phyloP scores from a whole-genome alignment of 306 rosid genomes.

The cucumber (Cucumis sativus) region DNA sequence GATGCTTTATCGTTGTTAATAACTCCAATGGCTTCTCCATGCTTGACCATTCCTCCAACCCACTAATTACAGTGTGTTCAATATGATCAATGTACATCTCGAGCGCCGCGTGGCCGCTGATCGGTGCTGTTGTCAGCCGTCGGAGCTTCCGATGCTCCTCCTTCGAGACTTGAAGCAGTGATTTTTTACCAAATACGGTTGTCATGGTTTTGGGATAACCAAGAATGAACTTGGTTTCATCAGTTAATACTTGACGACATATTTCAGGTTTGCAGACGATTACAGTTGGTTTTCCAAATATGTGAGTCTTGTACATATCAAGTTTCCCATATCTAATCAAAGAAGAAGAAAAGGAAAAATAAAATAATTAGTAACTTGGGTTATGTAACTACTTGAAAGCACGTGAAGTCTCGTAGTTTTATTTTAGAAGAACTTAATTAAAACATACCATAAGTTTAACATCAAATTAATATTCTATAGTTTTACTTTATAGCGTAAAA shows the following conservation, averaged over 20 bases:
- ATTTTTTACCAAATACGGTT: neutral
- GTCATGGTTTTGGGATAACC: neutral
- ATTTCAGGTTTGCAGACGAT: conserved; percentile 7
- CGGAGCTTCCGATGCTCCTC: conserved; percentile 11
- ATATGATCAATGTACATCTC: neutral
- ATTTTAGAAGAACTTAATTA: too few relatives aligned
- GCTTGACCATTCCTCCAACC: conserved; percentile 14
- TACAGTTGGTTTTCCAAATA: conserved; percentile 7
- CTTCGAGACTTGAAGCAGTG: neutral
- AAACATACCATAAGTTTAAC: too few relatives aligned
- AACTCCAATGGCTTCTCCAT: conserved; percentile 14
- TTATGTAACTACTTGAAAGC: too few relatives aligned
- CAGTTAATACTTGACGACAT: neutral
- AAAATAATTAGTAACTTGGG: too few relatives aligned
- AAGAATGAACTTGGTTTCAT: neutral
- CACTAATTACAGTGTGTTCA: neutral
- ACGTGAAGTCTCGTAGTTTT: too few relatives aligned
- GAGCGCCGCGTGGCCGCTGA: conserved; percentile 7
- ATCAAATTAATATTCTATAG: too few relatives aligned
- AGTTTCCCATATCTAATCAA: neutral
- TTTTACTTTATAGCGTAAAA: too few relatives aligned
- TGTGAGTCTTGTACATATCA: conserved; percentile 18
- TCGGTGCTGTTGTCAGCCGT: neutral
- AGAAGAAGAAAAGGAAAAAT: too few relatives aligned
- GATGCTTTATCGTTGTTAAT: neutral